Evolutionary conservation across 805 yeast genomes (phyloP).

Genomic region (Metschnikowia gruessii): DNA sequence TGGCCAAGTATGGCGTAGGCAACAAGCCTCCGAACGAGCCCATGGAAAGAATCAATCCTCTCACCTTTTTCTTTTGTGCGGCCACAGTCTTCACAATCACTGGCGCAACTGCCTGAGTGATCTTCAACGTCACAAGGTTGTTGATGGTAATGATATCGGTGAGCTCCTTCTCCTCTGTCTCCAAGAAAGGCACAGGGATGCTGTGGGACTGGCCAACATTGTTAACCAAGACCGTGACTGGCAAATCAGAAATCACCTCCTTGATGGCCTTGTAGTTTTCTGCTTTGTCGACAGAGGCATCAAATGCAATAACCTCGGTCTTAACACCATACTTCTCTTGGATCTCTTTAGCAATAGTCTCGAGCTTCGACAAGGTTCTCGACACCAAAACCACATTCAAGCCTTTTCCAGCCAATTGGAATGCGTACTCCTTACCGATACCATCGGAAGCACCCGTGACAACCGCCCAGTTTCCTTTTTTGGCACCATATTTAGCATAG

Average conservation of each 20-base stretch:
- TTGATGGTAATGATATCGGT: constrained; percentile 80
- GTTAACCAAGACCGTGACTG: constrained; percentile 76
- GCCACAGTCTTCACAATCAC: constrained; percentile 54
- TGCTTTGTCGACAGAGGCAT: constrained; percentile 62
- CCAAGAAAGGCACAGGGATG: constrained; percentile 89
- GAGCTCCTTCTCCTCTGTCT: constrained; percentile 73
- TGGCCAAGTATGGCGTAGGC: constrained; percentile 90
- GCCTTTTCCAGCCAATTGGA: constrained; percentile 81
- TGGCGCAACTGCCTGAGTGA: constrained; percentile 80
- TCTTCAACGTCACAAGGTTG: constrained; percentile 75
- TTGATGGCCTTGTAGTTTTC: constrained; percentile 54
- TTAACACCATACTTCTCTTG: constrained; percentile 54
- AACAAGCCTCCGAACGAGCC: constrained; percentile 95
- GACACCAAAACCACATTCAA: constrained; percentile 82
- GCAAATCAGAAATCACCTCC: constrained; percentile 47
- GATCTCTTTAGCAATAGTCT: constrained; percentile 60
- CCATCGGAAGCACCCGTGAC: constrained; percentile 98
- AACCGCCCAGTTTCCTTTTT: constrained; percentile 79
- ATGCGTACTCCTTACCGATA: constrained; percentile 87
- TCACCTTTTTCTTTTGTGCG: constrained; percentile 36
- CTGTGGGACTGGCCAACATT: constrained; percentile 95
- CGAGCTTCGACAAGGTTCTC: constrained; percentile 77
- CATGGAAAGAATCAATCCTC: constrained; percentile 86
- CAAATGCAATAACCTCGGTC: constrained; percentile 71
- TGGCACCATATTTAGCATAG: constrained; percentile 73